Evolutionary conservation across 495 filamentous ascomycete species (phyloP), one percentile per base, ranked within the genome.

Genomic region (Amphirosellinia nigrospora): DNA sequence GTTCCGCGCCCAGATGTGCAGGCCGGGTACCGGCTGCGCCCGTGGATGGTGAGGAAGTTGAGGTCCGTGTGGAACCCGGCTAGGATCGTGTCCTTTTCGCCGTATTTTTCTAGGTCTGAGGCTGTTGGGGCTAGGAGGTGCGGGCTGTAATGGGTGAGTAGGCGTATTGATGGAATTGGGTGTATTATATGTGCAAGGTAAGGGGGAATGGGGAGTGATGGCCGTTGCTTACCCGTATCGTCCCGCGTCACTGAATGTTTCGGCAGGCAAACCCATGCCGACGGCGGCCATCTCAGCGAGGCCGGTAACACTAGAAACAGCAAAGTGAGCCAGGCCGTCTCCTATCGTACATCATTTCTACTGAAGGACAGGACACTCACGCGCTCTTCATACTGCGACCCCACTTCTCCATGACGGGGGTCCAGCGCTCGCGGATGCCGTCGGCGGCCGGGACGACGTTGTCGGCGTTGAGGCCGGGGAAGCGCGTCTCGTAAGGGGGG

Each of bases 1-100:
- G 79, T 86, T 86, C 64, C 84, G 82, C 52, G 84, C 84, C 84
- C 84, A 86, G 69, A 86, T 81, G 81, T 86, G 81, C 71, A 86
- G 75, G 52, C 84, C 84, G 4, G 84, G 83, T 86, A 86, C 46
- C 84, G 82, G 45, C 83, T 85, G 70, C 84, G 84, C 45, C 84
- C 84, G 79, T 86, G 84, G 76, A 86, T 86, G 71, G 84, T 86
- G 19, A 86, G 77, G 80, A 86, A 86, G 77, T 86, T 86, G 39
- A 86, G 82, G 71, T 86, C 84, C 13, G 83, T 85, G 73, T 86
- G 84, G 77, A 86, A 86, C 32, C 84, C 84, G 10, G 84, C 84
- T 10, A 86, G 78, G 77, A 86, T 86, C 45, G 83, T 86, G 76
- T 85, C 79, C 58, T 80, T 79, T 11, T 71, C n/a, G 41, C 81